Percentiles rank a stretch among this genome's conserved stretches.
phyloP scores from a whole-genome alignment of 2,329 filamentous ascomycete genomes.

The Lachnellula cervina region DNA sequence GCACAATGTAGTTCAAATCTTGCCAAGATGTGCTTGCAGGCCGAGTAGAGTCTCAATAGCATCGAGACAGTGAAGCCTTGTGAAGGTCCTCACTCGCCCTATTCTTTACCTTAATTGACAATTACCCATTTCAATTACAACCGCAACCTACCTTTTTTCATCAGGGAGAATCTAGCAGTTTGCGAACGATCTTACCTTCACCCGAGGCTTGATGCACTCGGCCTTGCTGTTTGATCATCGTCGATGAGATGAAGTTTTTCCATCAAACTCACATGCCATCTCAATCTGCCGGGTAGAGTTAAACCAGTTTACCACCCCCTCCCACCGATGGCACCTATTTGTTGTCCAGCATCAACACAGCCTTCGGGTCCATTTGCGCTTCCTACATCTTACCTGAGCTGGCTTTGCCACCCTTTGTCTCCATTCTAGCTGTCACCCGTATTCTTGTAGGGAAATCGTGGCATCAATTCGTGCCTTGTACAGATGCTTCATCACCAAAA shows the following conservation, averaged over 20 bases:
- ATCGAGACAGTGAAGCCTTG: constrained; percentile 18
- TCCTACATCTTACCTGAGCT: too few species aligned
- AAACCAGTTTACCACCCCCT: constrained; percentile 4
- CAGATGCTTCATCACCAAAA: too few species aligned
- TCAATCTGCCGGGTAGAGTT: constrained; percentile 11
- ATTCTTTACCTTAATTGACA: constrained; percentile 3
- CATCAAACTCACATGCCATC: constrained; percentile 37
- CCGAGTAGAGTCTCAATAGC: constrained; percentile 20
- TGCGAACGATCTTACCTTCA: constrained; percentile 32
- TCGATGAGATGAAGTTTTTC: constrained; percentile 28
- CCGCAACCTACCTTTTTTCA: constrained; percentile 12
- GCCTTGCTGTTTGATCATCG: constrained; percentile 33
- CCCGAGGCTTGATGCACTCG: constrained; percentile 37
- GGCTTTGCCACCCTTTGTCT: too few species aligned
- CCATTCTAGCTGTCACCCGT: too few species aligned
- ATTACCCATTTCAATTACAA: constrained; percentile 10
- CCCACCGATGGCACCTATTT: constrained; percentile 12
- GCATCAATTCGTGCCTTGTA: too few species aligned
- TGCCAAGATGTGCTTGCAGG: constrained; percentile 11
- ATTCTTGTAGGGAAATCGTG: too few species aligned
- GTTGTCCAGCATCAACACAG: constrained; percentile 5
- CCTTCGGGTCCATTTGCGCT: not conserved
- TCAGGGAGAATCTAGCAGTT: constrained; percentile 9
- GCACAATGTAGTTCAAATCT: constrained; percentile 15
- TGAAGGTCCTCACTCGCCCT: constrained; percentile 12